Base-by-base conservation (phyloP, 176 grass and related monocot genomes). In the Zea luxurians region DNA sequence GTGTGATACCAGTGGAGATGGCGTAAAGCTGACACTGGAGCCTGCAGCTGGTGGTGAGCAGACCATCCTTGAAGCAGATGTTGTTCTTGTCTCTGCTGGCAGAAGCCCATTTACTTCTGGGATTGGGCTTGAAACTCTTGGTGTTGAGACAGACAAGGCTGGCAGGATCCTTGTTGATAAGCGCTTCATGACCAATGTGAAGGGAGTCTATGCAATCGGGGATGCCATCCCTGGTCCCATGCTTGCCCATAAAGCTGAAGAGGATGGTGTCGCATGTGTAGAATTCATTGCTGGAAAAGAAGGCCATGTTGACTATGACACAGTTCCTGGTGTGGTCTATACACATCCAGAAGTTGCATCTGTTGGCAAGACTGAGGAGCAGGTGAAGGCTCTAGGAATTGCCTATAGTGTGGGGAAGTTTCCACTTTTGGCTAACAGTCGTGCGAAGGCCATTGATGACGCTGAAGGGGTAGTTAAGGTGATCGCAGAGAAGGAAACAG, bases 231-330 rank as follows among this genome's bases (percentile, higher is more conserved):
- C 96, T 61, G 96, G 96, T 34, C 96, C 96, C n/a, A 99, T 99
- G 96, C 92, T 99, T 86, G 96, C 96, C 43, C 96, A 99, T 79
- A 99, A 99, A 80, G 96, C 96, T 12, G 96, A 99, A 89, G 96
- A 99, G 69, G 96, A 99, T 78, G 96, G 96, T 16, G 92, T 99
- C 12, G 88, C 96, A 48, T 99, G 96, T 44, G 92, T 93, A 1
- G 96, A 99, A 82, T 89, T 93, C 60, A 92, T 99, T 53, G 90
- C 96, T 69, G 96, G 96, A 69, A 99, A 95, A 68, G 96, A 95
- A 85, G 96, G 96, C 1, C 96, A 99, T 70, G 96, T 99, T 27
- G 96, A 99, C 60, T 99, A 99, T 76, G 92, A 95, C 41, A 65
- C 82, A 13, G 96, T 99, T 15, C 96, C 96, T 8, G 96, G 96